phyloP scores from a whole-genome alignment of 129 eudicot species.

The Sambucus nigra region DNA sequence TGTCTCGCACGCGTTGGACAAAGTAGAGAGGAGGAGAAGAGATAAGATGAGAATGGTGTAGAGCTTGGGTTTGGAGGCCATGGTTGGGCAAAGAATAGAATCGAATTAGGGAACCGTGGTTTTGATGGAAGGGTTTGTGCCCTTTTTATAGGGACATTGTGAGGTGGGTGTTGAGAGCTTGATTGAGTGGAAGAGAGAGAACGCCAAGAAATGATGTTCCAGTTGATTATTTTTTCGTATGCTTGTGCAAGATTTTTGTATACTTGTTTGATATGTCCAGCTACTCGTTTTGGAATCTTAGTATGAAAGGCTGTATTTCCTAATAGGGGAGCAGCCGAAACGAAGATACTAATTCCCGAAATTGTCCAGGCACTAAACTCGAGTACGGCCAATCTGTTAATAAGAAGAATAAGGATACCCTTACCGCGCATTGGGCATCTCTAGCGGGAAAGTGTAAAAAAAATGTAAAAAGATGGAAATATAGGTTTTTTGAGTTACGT shows the following conservation, averaged over 20 bases:
- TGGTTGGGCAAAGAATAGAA: no score
- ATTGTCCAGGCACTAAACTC: no score
- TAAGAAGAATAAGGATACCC: no score
- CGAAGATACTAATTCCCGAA: no score
- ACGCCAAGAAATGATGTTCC: slow-evolving; percentile 1
- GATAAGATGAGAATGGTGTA: slow-evolving; percentile 14
- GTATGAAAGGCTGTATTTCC: neutral
- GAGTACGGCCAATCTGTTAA: no score
- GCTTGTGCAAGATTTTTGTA: slow-evolving; percentile 14
- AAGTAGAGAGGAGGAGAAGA: slow-evolving; percentile 5
- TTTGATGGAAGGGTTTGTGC: neutral
- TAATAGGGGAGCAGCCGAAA: no score
- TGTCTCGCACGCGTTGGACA: no score
- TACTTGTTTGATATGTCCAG: neutral
- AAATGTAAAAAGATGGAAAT: no score
- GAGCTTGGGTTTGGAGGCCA: slow-evolving; percentile 13
- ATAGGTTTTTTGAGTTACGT: no score
- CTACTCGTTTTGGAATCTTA: neutral
- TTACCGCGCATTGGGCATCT: no score
- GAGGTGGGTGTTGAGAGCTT: slow-evolving; percentile 12
- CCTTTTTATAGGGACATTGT: slow-evolving; percentile 13
- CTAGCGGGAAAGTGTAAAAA: no score
- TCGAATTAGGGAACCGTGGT: neutral
- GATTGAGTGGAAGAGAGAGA: slow-evolving; percentile 29
- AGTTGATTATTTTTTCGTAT: slow-evolving; percentile 27